phyloP scores from a whole-genome alignment of 768 basidiomycete species.

The Mycena polygramma region DNA sequence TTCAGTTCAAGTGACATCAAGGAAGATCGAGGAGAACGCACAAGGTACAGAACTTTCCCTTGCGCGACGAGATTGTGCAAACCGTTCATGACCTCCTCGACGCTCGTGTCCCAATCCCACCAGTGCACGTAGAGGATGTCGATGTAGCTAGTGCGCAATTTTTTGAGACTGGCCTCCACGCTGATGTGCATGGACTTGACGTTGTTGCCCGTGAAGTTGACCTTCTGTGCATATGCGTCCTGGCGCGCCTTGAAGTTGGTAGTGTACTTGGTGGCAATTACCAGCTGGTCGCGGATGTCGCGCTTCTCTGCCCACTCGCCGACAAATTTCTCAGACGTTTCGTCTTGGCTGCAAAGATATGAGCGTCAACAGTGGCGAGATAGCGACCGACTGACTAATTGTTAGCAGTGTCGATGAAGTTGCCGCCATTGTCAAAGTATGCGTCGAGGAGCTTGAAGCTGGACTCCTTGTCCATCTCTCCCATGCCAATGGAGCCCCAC shows the following conservation, averaged over 20 bases:
- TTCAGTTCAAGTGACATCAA: background rate
- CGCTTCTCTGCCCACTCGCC: slow-evolving; percentile 67
- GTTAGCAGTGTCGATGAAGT: slow-evolving; percentile 35
- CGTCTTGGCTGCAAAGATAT: slow-evolving; percentile 58
- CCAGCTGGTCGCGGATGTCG: slow-evolving; percentile 61
- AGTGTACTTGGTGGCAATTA: slow-evolving; percentile 57
- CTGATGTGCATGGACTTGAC: slow-evolving; percentile 60
- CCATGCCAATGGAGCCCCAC: slow-evolving; percentile 44
- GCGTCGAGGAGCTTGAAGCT: slow-evolving; percentile 34
- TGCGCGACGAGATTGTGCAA: slow-evolving; percentile 57
- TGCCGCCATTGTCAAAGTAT: slow-evolving; percentile 29
- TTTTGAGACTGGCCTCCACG: slow-evolving; percentile 58
- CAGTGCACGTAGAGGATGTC: slow-evolving; percentile 70
- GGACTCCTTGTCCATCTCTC: slow-evolving; percentile 39
- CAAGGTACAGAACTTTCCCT: slow-evolving; percentile 61
- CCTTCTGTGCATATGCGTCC: slow-evolving; percentile 13
- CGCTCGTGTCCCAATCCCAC: slow-evolving; percentile 55
- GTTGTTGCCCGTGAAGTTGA: slow-evolving; percentile 28
- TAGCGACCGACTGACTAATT: slow-evolving; percentile 14
- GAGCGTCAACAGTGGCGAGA: background rate
- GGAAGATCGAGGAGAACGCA: slow-evolving; percentile 18
- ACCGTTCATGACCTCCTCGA: slow-evolving; percentile 62
- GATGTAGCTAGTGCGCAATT: slow-evolving; percentile 70
- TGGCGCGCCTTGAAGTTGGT: slow-evolving; percentile 44
- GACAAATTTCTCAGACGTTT: slow-evolving; percentile 64